Evolutionary conservation across 345 rosid species (phyloP).

Genomic region (Limnanthes douglasii): DNA sequence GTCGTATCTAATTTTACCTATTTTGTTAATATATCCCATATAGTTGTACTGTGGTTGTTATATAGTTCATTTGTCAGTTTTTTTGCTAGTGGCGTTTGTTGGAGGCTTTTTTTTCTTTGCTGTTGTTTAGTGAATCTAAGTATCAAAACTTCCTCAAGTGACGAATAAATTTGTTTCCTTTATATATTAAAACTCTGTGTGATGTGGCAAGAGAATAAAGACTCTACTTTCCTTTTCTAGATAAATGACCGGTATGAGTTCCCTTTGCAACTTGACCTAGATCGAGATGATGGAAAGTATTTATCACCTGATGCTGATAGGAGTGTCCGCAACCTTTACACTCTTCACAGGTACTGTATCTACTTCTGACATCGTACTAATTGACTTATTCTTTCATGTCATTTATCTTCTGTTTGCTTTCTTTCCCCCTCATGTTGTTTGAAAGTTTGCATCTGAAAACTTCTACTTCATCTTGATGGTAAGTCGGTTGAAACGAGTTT

Average conservation of each 20-base stretch:
- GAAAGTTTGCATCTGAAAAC: too few species aligned
- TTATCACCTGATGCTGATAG: constrained; percentile 85
- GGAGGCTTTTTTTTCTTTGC: not conserved
- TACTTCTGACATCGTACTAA: not conserved
- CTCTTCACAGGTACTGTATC: constrained; percentile 57
- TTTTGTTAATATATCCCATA: too few species aligned
- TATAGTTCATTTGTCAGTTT: constrained; percentile 4
- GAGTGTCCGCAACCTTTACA: constrained; percentile 83
- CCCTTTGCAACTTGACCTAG: constrained; percentile 95
- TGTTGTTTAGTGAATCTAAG: not conserved
- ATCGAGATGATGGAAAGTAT: constrained; percentile 68
- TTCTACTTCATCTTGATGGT: too few species aligned
- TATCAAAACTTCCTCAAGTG: too few species aligned
- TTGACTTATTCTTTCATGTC: not conserved
- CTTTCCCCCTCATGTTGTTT: too few species aligned
- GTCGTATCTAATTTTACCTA: too few species aligned
- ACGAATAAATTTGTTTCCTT: too few species aligned
- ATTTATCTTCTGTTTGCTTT: too few species aligned
- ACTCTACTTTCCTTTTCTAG: constrained; percentile 23
- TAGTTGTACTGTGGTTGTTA: too few species aligned
- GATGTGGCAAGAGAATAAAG: too few species aligned
- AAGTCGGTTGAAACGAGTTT: too few species aligned
- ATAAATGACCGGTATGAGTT: constrained; percentile 96
- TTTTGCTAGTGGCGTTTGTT: not conserved
- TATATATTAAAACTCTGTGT: constrained; percentile 5